Percentiles rank a stretch among this genome's conserved stretches.
These are phyloP conservation scores for Malus hybrid DNA, from an alignment of 331 rosid species.

Conservation along the genomic window DNA sequence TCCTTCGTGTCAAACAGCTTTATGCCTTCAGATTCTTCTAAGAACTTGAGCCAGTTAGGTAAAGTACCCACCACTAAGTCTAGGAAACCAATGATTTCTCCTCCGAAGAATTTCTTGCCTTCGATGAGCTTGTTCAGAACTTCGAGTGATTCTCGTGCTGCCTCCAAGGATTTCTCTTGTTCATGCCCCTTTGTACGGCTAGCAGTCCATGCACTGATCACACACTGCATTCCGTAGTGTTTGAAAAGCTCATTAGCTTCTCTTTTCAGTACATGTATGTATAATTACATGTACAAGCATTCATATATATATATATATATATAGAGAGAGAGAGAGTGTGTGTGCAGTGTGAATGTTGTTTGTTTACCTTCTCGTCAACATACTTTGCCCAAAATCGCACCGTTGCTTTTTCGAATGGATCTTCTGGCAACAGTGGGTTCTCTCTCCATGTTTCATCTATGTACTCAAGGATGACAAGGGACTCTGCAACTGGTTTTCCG, in stretches of 20 bases:
- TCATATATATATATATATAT: too few species aligned
- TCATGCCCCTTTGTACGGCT: slow-evolving; percentile 29
- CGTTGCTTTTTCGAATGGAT: slow-evolving; percentile 29
- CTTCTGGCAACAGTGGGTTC: slow-evolving; percentile 33
- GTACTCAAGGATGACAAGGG: slow-evolving; percentile 46
- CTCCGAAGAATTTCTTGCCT: slow-evolving; percentile 47
- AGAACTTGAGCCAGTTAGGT: slow-evolving; percentile 34
- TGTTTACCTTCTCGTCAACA: slow-evolving; percentile 39
- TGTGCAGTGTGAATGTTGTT: not conserved
- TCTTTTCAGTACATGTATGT: not conserved
- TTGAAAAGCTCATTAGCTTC: not conserved
- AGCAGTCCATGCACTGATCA: slow-evolving; percentile 35
- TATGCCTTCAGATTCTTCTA: slow-evolving; percentile 40
- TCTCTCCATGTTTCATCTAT: slow-evolving; percentile 53
- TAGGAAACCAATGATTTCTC: slow-evolving; percentile 43
- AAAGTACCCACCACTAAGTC: slow-evolving; percentile 50
- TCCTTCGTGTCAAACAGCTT: slow-evolving; percentile 29
- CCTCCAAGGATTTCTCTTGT: slow-evolving; percentile 36
- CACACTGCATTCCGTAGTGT: slow-evolving; percentile 17
- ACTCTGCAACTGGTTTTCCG: slow-evolving; percentile 33
- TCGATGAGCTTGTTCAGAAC: slow-evolving; percentile 35
- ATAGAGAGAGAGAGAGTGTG: too few species aligned
- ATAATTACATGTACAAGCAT: not conserved
- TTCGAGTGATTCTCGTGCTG: slow-evolving; percentile 32
- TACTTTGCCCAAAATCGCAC: slow-evolving; percentile 46